Evolutionary conservation across 1,284 basidiomycete species (phyloP), one percentile per base, ranked within the genome.

Genomic region (Pseudozyma flocculosa): DNA sequence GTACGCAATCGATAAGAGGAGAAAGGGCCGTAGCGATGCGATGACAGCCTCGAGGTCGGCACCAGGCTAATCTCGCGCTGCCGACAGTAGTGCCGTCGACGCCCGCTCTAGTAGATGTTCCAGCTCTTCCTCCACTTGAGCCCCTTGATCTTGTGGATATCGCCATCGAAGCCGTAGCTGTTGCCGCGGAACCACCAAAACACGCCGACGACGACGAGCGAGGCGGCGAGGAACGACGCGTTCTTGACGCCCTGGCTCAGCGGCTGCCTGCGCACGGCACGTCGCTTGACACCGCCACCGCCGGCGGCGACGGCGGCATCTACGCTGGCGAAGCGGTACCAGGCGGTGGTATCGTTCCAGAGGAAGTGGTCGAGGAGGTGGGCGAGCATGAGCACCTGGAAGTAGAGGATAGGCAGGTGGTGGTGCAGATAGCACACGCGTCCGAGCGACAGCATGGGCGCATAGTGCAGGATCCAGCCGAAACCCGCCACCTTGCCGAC

Each of bases 161-260:
- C 87, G 1, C 92, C 92, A 40, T 87, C 84, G 50, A 96, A 89
- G 9, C 94, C 94, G 76, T 90, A 92, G 0, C 90, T 88, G 39
- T 93, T 80, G 22, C 86, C 87, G 60, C 84, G 87, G 82, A 96
- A 97, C 91, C 90, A 96, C 88, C 88, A 92, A 82, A 95, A 97
- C 52, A 85, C 85, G 23, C 81, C 81, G 4, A 94, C 73, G 51
- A 96, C 85, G n/a, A 82, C 68, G 18, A 81, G 81, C 0, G 85
- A 82, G 44, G 84, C 79, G 4, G 86, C 63, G 0, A 83, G 84
- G 75, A 96, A 98, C 46, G 82, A 82, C 46, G 88, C 84, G 46
- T 82, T 80, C 78, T 94, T 95, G 26, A 85, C 86, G 37, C 80
- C 79, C 8, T 81, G 80, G 1, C 84, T 82, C 48, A 89, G 37